Evolutionary conservation across 2,329 filamentous ascomycete species (phyloP).

Genomic region (Talaromyces sp.): DNA sequence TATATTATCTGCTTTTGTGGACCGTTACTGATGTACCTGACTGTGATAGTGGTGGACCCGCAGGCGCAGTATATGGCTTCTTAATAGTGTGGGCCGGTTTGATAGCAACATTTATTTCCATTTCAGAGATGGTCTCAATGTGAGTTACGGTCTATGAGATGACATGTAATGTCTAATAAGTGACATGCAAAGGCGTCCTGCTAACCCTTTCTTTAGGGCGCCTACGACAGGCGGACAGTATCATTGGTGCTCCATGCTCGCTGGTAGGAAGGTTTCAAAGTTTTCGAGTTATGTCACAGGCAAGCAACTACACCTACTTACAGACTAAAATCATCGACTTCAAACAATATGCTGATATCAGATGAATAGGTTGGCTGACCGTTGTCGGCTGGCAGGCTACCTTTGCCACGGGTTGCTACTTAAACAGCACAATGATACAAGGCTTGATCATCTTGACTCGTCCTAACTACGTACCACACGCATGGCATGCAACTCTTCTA

Average conservation of each 20-base stretch:
- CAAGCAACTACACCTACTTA: not conserved
- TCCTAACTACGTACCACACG: constrained; percentile 25
- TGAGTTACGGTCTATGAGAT: no score
- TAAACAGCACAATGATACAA: constrained; percentile 34
- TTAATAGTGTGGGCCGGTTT: constrained; percentile 13
- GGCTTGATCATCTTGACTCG: constrained; percentile 20
- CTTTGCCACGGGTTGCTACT: constrained; percentile 28
- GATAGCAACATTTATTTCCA: constrained; percentile 8
- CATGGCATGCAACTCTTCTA: constrained; percentile 46
- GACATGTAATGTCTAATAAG: not conserved
- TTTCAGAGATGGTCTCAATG: constrained; percentile 16
- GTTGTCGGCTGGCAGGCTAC: constrained; percentile 31
- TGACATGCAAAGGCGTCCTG: not conserved
- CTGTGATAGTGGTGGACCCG: constrained; percentile 10
- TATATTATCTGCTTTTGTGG: not conserved
- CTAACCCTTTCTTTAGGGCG: constrained; percentile 4
- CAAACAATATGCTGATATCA: not conserved
- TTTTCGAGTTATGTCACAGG: constrained; percentile 18
- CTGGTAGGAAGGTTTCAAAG: constrained; percentile 1
- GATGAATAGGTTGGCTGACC: constrained; percentile 14
- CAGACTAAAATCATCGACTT: no score
- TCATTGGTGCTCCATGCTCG: constrained; percentile 18
- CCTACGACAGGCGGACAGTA: constrained; percentile 16
- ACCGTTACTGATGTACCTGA: not conserved
- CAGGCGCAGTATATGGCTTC: constrained; percentile 14